Evolutionary conservation across 805 yeast species (phyloP).

Genomic region (Kuraishia capsulata): DNA sequence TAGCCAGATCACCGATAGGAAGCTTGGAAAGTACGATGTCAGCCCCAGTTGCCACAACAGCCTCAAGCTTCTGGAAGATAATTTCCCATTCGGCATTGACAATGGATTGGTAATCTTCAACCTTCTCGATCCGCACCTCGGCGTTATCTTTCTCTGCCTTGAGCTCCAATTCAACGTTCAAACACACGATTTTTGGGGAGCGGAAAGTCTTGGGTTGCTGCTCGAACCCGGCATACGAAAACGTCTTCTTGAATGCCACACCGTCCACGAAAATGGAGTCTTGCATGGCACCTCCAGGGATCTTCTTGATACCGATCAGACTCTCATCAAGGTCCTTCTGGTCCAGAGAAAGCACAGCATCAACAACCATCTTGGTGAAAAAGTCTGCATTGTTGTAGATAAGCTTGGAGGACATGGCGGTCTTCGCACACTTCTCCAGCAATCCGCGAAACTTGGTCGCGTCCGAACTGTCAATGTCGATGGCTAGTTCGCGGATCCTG

Average conservation of each 20-base stretch:
- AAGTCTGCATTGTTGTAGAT: constrained; percentile 81
- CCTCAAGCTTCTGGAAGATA: constrained; percentile 76
- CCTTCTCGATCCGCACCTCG: constrained; percentile 92
- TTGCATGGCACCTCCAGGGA: constrained; percentile 94
- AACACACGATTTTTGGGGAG: constrained; percentile 73
- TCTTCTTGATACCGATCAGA: constrained; percentile 88
- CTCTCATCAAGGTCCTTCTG: constrained; percentile 79
- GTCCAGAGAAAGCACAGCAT: constrained; percentile 84
- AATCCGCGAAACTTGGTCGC: constrained; percentile 60
- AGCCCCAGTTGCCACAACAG: constrained; percentile 79
- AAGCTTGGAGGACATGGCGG: constrained; percentile 95
- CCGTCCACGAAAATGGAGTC: constrained; percentile 86
- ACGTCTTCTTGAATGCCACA: constrained; percentile 95
- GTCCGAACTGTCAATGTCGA: constrained; percentile 48
- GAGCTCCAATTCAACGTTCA: constrained; percentile 90
- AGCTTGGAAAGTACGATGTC: constrained; percentile 86
- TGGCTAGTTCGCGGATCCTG: constrained; percentile 66
- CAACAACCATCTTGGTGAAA: constrained; percentile 94
- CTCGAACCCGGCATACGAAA: constrained; percentile 97
- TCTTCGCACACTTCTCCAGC: constrained; percentile 86
- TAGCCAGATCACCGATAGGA: constrained; percentile 98
- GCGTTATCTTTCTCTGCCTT: constrained; percentile 99
- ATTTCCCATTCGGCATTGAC: constrained; percentile 99
- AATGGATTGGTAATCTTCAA: constrained; percentile 86
- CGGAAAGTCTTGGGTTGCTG: constrained; percentile 88